Evolutionary conservation across 495 filamentous ascomycete species (phyloP).

Genomic region (Aspergillus homomorphus): DNA sequence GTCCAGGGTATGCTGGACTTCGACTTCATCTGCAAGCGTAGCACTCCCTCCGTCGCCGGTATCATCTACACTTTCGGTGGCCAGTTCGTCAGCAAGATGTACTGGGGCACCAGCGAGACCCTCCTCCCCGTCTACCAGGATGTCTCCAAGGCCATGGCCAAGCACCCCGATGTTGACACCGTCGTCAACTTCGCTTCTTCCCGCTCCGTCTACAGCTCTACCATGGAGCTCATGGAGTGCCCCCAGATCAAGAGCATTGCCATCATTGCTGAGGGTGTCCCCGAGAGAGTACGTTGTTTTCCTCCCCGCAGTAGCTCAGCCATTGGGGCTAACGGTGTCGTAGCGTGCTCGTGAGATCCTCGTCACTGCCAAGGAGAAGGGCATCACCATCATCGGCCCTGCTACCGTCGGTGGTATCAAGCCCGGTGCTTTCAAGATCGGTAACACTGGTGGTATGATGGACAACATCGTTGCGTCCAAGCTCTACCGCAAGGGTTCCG

Average conservation of each 20-base stretch:
- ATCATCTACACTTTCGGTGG: constrained; percentile 99
- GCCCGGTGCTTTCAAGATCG: constrained; percentile 98
- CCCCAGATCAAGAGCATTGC: constrained; percentile 97
- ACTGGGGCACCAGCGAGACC: constrained; percentile 99
- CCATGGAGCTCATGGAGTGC: constrained; percentile 96
- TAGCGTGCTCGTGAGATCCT: constrained; percentile 96
- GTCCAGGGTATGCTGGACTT: constrained; percentile 99
- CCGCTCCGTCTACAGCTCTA: constrained; percentile 95
- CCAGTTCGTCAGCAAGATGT: constrained; percentile 99
- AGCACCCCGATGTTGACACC: constrained; percentile 95
- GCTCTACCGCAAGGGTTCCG: constrained; percentile 97
- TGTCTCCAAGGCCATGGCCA: constrained; percentile 88
- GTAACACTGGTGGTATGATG: constrained; percentile 99
- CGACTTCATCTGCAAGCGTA: constrained; percentile 99
- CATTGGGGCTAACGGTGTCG: constrained; percentile 22
- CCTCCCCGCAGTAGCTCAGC: background rate
- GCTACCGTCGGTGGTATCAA: constrained; percentile 99
- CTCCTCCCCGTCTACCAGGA: constrained; percentile 97
- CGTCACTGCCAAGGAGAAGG: constrained; percentile 93
- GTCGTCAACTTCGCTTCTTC: constrained; percentile 99
- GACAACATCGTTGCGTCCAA: constrained; percentile 99
- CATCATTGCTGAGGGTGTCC: constrained; percentile 98
- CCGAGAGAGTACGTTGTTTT: constrained; percentile 75
- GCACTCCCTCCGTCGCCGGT: constrained; percentile 92
- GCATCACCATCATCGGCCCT: constrained; percentile 97